Base-by-base conservation (phyloP, 257 asterid species). In the Solanum pennellii region DNA sequence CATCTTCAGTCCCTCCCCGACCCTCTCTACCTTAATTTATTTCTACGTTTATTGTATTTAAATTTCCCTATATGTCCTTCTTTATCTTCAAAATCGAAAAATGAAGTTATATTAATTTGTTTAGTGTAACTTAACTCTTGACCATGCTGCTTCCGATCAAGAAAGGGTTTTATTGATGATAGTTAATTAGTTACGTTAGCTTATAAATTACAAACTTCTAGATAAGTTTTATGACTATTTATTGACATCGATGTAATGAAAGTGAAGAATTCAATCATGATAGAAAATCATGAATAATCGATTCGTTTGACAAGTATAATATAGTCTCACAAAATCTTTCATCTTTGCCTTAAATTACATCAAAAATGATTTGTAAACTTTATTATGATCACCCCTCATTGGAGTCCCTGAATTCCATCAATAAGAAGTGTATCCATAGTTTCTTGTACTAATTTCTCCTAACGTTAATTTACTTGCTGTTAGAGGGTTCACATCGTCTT, bases 1-100 rank as follows among this genome's bases (percentile, higher is more conserved):
- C 95, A 91, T 92, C 89, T 90, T 83, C 37, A 71, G 83, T 83
- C 83, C 82, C 91, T 83, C 59, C 56, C 20, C 1, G 6, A 5
- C 4, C 47, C 37, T 83, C 33, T 29, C 56, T 56, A 65, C 31
- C 18, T 27, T 84, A 2, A 52, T 59, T 25, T 23, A 52, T 11
- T 62, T 10, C 41, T 56, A 60, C 3, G 15, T 62, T 62, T 9
- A 13, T 35, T 59, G 21, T 59, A 9, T 59, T 52, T 83, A 35
- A 10, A 35, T 77, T 20, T 13, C 12, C 14, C 5, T 21, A 41
- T 29, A 13, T 77, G 47, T 44, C 14, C n/a, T 42, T n/a, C 7
- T 42, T n/a, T 77, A 12, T 41, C 35, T 41, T 76, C 83, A 42
- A 13, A 25, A 15, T 77, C 1, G 1, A 71, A 16, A 15, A 7